Evolutionary conservation across 352 stramenopile species (phyloP).

Genomic region (Globisporangium barbulae): DNA sequence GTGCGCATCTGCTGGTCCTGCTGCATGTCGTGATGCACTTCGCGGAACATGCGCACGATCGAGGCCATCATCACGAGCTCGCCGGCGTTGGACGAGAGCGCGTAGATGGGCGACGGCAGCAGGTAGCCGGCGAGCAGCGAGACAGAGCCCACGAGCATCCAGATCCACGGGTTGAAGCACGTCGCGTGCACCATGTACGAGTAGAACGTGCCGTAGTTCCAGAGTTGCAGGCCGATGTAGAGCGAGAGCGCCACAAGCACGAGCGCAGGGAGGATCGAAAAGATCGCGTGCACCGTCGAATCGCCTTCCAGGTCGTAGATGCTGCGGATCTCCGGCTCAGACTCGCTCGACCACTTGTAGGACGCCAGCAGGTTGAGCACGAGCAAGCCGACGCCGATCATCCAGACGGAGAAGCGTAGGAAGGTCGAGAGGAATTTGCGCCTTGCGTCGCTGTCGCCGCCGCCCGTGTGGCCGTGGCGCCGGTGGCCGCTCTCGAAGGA

Average conservation of each 20-base stretch:
- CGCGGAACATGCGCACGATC: constrained; percentile 83
- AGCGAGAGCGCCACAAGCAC: constrained; percentile 67
- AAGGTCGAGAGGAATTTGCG: constrained; percentile 50
- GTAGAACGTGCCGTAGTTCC: constrained; percentile 86
- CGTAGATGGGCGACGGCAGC: constrained; percentile 70
- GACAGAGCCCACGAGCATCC: constrained; percentile 78
- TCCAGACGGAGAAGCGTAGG: constrained; percentile 68
- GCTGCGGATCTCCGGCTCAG: constrained; percentile 46
- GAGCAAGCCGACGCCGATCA: constrained; percentile 51
- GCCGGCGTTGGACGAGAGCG: constrained; percentile 68
- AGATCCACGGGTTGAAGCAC: constrained; percentile 88
- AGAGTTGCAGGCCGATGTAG: constrained; percentile 72
- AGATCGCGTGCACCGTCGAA: constrained; percentile 45
- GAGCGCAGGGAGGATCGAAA: constrained; percentile 59
- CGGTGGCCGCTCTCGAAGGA: constrained; percentile 77
- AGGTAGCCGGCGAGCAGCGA: constrained; percentile 69
- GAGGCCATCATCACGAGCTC: constrained; percentile 77
- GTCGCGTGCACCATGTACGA: constrained; percentile 83
- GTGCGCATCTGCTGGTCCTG: constrained; percentile 68
- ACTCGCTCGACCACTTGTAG: constrained; percentile 52
- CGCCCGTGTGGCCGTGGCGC: constrained; percentile 27
- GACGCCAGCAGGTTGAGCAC: constrained; percentile 70
- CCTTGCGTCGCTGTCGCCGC: constrained; percentile 2
- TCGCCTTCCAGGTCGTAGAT: constrained; percentile 76
- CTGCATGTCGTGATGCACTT: constrained; percentile 83